These are phyloP conservation scores for Arachis monticola DNA, from an alignment of 331 rosid genomes.

Conservation along the genomic window DNA sequence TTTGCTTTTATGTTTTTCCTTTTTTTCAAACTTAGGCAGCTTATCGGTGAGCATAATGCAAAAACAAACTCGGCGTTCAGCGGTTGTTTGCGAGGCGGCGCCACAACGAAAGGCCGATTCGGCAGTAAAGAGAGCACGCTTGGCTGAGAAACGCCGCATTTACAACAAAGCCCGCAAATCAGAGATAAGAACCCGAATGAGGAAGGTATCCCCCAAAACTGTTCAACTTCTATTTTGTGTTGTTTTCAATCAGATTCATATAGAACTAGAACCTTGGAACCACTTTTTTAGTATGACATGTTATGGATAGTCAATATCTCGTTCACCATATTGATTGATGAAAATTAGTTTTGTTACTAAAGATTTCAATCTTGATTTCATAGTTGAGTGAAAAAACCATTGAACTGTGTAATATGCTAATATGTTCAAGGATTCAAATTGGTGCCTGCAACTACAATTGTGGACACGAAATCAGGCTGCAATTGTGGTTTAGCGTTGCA, in stretches of 20 bases:
- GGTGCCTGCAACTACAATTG: too few relatives aligned
- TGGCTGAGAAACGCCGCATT: constrained; percentile 83
- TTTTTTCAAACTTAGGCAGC: constrained; percentile 48
- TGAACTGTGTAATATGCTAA: background rate
- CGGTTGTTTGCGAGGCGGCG: constrained; percentile 78
- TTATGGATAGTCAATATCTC: constrained; percentile 1
- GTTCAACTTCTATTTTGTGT: background rate
- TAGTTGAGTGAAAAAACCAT: background rate
- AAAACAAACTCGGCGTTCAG: constrained; percentile 48
- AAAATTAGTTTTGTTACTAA: background rate
- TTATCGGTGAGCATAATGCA: constrained; percentile 47
- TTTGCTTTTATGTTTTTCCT: background rate
- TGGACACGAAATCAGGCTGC: too few relatives aligned
- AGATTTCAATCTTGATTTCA: background rate
- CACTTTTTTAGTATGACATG: background rate
- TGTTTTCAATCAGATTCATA: background rate
- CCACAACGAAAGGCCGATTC: constrained; percentile 72
- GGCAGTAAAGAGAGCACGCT: constrained; percentile 81
- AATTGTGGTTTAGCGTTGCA: too few relatives aligned
- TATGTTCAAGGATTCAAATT: too few relatives aligned
- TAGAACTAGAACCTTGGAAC: background rate
- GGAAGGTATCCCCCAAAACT: constrained; percentile 56
- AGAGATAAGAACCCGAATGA: constrained; percentile 79
- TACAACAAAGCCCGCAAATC: constrained; percentile 83
- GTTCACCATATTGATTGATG: constrained; percentile 1